These are phyloP conservation scores for Antrodiella citrinella DNA, from an alignment of 768 basidiomycete species.

Conservation along the genomic window DNA sequence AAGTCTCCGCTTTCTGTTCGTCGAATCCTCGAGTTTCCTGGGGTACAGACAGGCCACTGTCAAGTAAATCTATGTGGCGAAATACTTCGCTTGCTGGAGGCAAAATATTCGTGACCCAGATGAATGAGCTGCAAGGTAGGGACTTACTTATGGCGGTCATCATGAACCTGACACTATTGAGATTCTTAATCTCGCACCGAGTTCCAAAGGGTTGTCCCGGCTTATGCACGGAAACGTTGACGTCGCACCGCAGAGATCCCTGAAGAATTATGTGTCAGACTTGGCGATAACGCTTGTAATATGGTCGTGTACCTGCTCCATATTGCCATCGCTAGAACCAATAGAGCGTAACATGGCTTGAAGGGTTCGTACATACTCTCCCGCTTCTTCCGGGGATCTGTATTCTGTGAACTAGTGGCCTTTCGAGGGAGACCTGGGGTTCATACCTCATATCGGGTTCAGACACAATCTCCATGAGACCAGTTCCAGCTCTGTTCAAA, in stretches of 20 bases:
- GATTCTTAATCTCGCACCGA: constrained; percentile 94
- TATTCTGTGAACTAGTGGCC: not conserved
- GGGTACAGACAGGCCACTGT: constrained; percentile 33
- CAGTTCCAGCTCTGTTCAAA: constrained; percentile 84
- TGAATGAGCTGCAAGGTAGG: not conserved
- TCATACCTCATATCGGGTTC: constrained; percentile 75
- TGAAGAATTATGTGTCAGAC: constrained; percentile 23
- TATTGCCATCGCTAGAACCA: constrained; percentile 89
- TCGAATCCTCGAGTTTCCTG: constrained; percentile 94
- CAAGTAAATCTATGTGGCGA: constrained; percentile 62
- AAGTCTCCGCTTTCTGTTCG: constrained; percentile 75
- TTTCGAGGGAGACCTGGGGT: not conserved
- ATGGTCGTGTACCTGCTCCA: constrained; percentile 98
- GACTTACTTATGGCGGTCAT: constrained; percentile 73
- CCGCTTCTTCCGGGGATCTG: constrained; percentile 84
- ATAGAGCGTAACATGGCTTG: constrained; percentile 76
- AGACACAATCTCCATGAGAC: constrained; percentile 93
- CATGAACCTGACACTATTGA: constrained; percentile 86
- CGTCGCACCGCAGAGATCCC: constrained; percentile 94
- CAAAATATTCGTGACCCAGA: constrained; percentile 37
- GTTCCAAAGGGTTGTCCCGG: constrained; percentile 59
- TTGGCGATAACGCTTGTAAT: constrained; percentile 8
- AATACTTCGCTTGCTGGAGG: constrained; percentile 42
- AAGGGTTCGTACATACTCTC: constrained; percentile 73
- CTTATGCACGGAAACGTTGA: constrained; percentile 86